A percentile compares a stretch with the other conserved stretches of the same genome.
Evolutionary conservation across 306 rosid species (phyloP).

Genomic region (Fragaria ananassa): DNA sequence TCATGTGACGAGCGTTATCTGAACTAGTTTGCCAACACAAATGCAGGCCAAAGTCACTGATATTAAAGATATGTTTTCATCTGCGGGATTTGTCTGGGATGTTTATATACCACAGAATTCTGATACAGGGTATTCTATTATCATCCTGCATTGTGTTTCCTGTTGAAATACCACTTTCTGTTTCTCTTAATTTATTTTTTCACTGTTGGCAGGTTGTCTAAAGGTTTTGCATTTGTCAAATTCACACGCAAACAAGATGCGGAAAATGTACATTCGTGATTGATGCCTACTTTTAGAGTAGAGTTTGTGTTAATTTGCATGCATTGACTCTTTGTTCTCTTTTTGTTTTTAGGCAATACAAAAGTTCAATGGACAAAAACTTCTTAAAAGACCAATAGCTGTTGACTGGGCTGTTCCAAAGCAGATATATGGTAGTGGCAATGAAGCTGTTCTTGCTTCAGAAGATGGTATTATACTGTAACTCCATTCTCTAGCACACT

Average conservation of each 20-base stretch:
- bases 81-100: slow-evolving; percentile 94
- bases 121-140: slow-evolving; percentile 63
- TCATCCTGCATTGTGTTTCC: slow-evolving; percentile 6
- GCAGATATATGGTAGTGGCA: slow-evolving; percentile 59
- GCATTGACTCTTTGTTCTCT: slow-evolving; percentile 19
- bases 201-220: slow-evolving; percentile 64
- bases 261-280: slow-evolving; percentile 56
- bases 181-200: background rate
- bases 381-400: slow-evolving; percentile 76
- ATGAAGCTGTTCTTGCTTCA: slow-evolving; percentile 37
- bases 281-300: slow-evolving; percentile 17
- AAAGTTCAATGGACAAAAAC: slow-evolving; percentile 68
- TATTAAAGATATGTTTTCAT: slow-evolving; percentile 54
- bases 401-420: slow-evolving; percentile 97
- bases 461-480: slow-evolving; percentile 45
- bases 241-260: slow-evolving; percentile 86
- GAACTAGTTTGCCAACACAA: slow-evolving; percentile 30
- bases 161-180: slow-evolving; percentile 6
- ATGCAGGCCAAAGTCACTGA: slow-evolving; percentile 70
- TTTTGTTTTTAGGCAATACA: slow-evolving; percentile 58
- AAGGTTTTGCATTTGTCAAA: slow-evolving; percentile 93
- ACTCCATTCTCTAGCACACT: background rate
- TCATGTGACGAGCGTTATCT: slow-evolving; percentile 24
- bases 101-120: slow-evolving; percentile 64
- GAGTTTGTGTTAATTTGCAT: slow-evolving; percentile 15